A percentile compares a stretch with the other conserved stretches of the same genome.
Evolutionary conservation across 2,329 filamentous ascomycete species (phyloP).

Genomic region (Raffaelea deltoideospora): DNA sequence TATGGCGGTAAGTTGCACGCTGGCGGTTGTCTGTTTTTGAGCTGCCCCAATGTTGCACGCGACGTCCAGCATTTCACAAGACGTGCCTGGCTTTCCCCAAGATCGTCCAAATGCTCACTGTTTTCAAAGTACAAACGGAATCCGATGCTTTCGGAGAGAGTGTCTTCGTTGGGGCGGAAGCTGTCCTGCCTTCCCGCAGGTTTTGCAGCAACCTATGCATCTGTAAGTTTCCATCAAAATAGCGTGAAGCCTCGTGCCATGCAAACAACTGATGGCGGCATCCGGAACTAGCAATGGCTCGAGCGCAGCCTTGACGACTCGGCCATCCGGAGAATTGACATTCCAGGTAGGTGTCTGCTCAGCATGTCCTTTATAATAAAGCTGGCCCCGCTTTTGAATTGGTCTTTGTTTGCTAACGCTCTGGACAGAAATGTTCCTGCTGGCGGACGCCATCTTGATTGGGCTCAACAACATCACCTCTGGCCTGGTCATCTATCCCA

Average conservation of each 20-base stretch:
- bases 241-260: no score
- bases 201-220: constrained; percentile 52
- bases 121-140: constrained; percentile 35
- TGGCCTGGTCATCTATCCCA: constrained; percentile 62
- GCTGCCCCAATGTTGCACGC: no score
- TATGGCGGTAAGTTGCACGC: no score
- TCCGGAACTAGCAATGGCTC: constrained; percentile 57
- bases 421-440: constrained; percentile 51
- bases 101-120: no score
- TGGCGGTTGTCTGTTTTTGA: no score
- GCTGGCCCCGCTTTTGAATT: no score
- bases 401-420: no score
- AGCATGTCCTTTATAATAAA: no score
- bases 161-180: constrained; percentile 26
- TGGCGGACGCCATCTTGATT: constrained; percentile 49
- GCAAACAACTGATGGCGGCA: no score
- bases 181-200: constrained; percentile 20
- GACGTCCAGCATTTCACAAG: no score
- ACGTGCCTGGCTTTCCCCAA: no score
- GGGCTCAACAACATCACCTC: constrained; percentile 48
- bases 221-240: no score
- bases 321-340: constrained; percentile 49
- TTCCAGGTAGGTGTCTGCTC: constrained; percentile 51
- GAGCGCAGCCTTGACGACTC: constrained; percentile 67
- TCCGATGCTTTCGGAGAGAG: constrained; percentile 36